phyloP scores from a whole-genome alignment of 2,329 filamentous ascomycete genomes.

The Cytospora schulzeri region DNA sequence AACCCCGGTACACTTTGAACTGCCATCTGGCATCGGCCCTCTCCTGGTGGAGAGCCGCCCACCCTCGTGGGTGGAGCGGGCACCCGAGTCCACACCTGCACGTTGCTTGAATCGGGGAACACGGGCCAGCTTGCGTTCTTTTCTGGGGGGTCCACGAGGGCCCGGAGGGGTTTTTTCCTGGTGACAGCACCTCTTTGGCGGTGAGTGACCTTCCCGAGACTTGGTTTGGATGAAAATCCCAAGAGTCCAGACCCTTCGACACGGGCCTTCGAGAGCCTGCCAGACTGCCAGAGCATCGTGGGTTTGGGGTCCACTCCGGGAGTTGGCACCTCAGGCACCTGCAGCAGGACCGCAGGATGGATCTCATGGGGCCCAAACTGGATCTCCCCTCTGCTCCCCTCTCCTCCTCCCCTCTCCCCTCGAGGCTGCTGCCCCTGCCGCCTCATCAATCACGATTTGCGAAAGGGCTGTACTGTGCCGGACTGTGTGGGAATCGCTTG shows the following conservation, averaged over 20 bases:
- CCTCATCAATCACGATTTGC: neutral
- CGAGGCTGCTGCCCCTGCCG: neutral
- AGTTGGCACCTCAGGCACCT: constrained; percentile 16
- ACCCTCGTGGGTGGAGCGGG: constrained; percentile 15
- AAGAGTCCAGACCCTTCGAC: constrained; percentile 22
- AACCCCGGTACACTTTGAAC: neutral
- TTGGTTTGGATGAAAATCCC: neutral
- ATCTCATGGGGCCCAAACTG: constrained; percentile 16
- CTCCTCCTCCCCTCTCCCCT: no score
- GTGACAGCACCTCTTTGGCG: constrained; percentile 17
- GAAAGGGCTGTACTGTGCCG: neutral
- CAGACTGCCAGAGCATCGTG: neutral
- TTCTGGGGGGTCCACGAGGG: neutral
- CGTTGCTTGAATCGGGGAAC: constrained; percentile 11
- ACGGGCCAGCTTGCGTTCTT: constrained; percentile 19
- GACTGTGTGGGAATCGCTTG: neutral
- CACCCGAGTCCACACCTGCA: constrained; percentile 14
- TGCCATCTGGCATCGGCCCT: constrained; percentile 12
- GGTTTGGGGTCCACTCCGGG: constrained; percentile 3
- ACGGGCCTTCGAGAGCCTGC: constrained; percentile 11
- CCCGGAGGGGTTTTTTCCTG: neutral
- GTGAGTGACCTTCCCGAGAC: constrained; percentile 23
- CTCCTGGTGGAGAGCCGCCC: constrained; percentile 8
- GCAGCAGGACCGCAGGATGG: constrained; percentile 24
- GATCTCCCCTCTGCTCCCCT: neutral